A percentile compares a stretch with the other conserved stretches of the same genome.
These are phyloP conservation scores for Daldinia grandis DNA, from an alignment of 495 filamentous ascomycete species.

Conservation along the genomic window DNA sequence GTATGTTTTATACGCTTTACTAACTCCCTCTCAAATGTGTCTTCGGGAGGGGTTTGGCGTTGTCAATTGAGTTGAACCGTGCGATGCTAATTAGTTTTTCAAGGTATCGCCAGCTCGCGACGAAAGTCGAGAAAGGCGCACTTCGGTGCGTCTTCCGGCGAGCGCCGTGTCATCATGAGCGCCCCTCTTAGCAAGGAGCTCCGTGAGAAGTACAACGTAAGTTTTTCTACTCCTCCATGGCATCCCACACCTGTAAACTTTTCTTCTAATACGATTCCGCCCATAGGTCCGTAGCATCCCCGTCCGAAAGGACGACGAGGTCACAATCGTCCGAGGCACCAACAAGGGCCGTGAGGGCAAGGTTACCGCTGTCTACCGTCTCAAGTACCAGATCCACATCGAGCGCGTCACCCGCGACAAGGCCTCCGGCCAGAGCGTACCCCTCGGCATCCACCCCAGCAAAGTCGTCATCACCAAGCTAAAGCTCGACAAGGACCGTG, in stretches of 20 bases:
- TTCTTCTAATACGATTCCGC: conserved; percentile 15
- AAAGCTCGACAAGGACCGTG: conserved; percentile 98
- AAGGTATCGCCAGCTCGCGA: conserved; percentile 81
- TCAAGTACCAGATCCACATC: conserved; percentile 93
- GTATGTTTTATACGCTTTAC: conserved; percentile 46
- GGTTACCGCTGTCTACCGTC: conserved; percentile 94
- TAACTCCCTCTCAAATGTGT: background rate
- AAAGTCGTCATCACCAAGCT: conserved; percentile 98
- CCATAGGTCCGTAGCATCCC: conserved; percentile 91
- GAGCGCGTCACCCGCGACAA: conserved; percentile 95
- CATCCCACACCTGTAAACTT: background rate
- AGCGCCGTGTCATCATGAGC: conserved; percentile 92
- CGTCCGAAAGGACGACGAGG: conserved; percentile 98
- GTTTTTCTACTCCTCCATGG: conserved; percentile 33
- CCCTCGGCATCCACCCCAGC: conserved; percentile 85
- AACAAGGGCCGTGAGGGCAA: conserved; percentile 97
- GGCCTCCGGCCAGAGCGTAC: conserved; percentile 89
- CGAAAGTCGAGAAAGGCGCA: conserved; percentile 98
- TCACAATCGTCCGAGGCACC: conserved; percentile 82
- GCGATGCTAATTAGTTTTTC: conserved; percentile 18
- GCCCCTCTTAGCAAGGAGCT: conserved; percentile 95
- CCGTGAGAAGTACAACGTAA: conserved; percentile 92
- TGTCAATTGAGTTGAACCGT: conserved; percentile 27
- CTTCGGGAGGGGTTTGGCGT: background rate
- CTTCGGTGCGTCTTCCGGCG: conserved; percentile 89